phyloP scores from a whole-genome alignment of 495 filamentous ascomycete species.

The Penicillium egyptiacum region DNA sequence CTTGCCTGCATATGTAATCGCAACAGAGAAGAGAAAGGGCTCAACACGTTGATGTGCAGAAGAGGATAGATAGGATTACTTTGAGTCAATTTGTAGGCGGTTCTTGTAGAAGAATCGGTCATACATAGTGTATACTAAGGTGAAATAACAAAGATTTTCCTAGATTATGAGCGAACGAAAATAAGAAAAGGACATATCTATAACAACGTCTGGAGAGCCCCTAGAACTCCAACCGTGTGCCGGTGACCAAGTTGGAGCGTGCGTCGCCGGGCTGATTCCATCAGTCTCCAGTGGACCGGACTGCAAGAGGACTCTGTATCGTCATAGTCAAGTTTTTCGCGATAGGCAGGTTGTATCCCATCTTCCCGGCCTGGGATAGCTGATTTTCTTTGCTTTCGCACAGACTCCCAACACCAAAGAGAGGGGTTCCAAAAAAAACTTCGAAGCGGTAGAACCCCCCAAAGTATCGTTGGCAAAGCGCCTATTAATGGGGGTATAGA shows the following conservation, averaged over 20 bases:
- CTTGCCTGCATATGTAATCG: background rate
- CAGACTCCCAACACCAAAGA: background rate
- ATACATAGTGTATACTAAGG: background rate
- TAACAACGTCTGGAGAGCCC: constrained; percentile 4
- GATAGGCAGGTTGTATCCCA: constrained; percentile 11
- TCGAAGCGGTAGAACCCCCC: background rate
- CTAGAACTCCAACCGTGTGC: constrained; percentile 11
- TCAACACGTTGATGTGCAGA: constrained; percentile 2
- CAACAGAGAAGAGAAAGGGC: background rate
- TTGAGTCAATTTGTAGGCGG: constrained; percentile 1
- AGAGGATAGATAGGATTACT: background rate
- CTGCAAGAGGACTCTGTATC: constrained; percentile 6
- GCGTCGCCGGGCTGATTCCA: constrained; percentile 23
- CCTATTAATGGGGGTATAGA: background rate
- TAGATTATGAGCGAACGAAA: constrained; percentile 1
- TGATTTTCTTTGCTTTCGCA: constrained; percentile 3
- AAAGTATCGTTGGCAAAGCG: background rate
- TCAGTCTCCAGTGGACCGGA: constrained; percentile 17
- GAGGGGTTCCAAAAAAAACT: background rate
- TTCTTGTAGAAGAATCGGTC: background rate
- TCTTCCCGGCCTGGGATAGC: constrained; percentile 2
- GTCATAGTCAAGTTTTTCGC: constrained; percentile 1
- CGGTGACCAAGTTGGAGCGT: constrained; percentile 21
- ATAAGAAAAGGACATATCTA: constrained; percentile 5
- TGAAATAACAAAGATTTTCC: background rate